Percentiles rank a stretch among this genome's conserved stretches.
phyloP scores from a whole-genome alignment of 2,329 filamentous ascomycete genomes.

The Microdochium nivale region DNA sequence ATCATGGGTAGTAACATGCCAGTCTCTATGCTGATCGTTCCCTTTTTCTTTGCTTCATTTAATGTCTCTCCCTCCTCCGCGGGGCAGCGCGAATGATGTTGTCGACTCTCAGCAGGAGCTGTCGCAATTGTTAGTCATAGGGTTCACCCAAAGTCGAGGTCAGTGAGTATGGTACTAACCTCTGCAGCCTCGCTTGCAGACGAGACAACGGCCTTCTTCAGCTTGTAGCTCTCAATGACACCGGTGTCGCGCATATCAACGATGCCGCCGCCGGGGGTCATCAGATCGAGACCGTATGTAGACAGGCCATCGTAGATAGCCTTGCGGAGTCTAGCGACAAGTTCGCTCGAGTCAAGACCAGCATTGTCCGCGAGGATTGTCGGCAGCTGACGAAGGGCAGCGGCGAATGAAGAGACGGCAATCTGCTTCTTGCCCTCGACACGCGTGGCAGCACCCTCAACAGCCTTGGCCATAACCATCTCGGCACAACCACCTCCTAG shows the following conservation, averaged over 20 bases:
- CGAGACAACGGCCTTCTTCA: conserved; percentile 96
- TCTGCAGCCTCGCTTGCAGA: conserved; percentile 95
- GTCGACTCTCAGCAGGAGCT: conserved; percentile 88
- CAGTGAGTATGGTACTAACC: conserved; percentile 43
- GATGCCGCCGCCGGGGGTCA: conserved; percentile 84
- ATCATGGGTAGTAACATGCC: conserved; percentile 1
- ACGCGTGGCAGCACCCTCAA: conserved; percentile 86
- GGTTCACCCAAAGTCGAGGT: neutral
- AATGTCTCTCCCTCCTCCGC: conserved; percentile 36
- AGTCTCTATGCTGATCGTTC: neutral
- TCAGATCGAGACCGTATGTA: conserved; percentile 82
- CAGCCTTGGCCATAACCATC: conserved; percentile 98
- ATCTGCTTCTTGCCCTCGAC: conserved; percentile 95
- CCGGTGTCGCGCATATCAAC: conserved; percentile 93
- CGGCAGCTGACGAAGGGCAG: conserved; percentile 83
- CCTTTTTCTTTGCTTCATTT: neutral
- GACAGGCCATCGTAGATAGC: conserved; percentile 92
- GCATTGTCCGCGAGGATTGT: conserved; percentile 98
- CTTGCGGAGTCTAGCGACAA: conserved; percentile 85
- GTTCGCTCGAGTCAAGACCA: conserved; percentile 87
- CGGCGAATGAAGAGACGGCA: conserved; percentile 82
- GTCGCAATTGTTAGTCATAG: conserved; percentile 12
- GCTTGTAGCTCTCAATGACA: conserved; percentile 96
- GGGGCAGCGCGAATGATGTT: conserved; percentile 96
- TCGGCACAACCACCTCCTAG: conserved; percentile 93